Conservation (phyloP, 2,329 filamentous ascomycete genomes). For the Blumeriella jaapii region DNA sequence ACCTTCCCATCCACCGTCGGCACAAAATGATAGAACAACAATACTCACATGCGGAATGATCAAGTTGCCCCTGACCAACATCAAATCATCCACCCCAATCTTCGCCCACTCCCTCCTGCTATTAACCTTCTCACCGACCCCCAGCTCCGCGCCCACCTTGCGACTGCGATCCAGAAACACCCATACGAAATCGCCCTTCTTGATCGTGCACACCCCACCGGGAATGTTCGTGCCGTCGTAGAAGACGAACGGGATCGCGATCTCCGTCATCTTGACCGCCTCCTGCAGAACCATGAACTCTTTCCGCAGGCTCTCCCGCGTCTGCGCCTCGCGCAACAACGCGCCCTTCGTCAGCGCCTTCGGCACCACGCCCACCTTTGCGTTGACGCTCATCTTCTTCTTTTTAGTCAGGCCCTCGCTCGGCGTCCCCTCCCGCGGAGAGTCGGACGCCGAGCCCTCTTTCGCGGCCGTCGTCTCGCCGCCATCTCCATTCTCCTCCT, state of each 20-base stretch:
- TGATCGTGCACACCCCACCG: constrained; percentile 72
- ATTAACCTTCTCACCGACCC: constrained; percentile 51
- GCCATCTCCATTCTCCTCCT: constrained; percentile 28
- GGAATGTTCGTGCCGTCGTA: constrained; percentile 90
- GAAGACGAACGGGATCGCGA: constrained; percentile 89
- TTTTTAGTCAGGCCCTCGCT: constrained; percentile 19
- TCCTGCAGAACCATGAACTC: constrained; percentile 79
- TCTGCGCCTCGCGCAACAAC: constrained; percentile 66
- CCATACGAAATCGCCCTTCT: constrained; percentile 91
- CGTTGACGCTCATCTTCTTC: constrained; percentile 49
- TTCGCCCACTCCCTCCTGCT: constrained; percentile 76
- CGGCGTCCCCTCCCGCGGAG: constrained; percentile 25
- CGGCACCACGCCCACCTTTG: constrained; percentile 51
- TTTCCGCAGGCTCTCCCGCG: constrained; percentile 61
- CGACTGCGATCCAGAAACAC: constrained; percentile 83
- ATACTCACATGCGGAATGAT: constrained; percentile 84
- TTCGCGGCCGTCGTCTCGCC: constrained; percentile 24
- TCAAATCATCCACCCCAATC: constrained; percentile 87
- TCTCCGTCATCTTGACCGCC: constrained; percentile 76
- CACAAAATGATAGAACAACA: too few relatives aligned
- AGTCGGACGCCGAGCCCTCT: constrained; percentile 9
- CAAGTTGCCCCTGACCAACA: constrained; percentile 80
- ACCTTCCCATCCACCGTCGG: constrained; percentile 16
- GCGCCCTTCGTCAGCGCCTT: constrained; percentile 67
- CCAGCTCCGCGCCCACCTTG: constrained; percentile 77